phyloP scores from a whole-genome alignment of 75 land plant genomes.

The Cryptomeria japonica region DNA sequence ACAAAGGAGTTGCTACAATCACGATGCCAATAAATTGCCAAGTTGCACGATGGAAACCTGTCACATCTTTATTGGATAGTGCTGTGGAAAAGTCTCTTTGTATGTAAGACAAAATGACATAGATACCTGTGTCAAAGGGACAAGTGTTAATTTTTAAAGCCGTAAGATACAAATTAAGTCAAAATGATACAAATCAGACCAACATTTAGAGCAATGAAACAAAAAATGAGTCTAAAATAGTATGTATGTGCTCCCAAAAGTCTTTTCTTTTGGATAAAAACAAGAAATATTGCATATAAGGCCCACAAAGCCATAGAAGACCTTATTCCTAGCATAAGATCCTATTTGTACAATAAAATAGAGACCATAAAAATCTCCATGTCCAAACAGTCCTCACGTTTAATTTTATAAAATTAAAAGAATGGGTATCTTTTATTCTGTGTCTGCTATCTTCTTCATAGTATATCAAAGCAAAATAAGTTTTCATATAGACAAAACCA shows the following conservation, averaged over 20 bases:
- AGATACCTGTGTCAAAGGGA: slow-evolving; percentile 26
- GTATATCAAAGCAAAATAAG: background rate
- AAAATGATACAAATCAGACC: background rate
- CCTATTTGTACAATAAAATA: background rate
- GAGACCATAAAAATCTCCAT: background rate
- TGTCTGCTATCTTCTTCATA: background rate
- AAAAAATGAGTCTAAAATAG: background rate
- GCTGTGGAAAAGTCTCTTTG: slow-evolving; percentile 56
- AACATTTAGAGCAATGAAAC: background rate
- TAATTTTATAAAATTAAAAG: background rate
- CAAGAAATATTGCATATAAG: background rate
- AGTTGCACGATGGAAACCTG: slow-evolving; percentile 33
- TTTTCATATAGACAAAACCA: background rate
- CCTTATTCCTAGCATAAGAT: background rate
- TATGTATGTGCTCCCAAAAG: background rate
- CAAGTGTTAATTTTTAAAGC: background rate
- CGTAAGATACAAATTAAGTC: background rate
- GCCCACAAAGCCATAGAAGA: background rate
- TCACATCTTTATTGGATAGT: slow-evolving; percentile 41
- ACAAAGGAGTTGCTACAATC: slow-evolving; percentile 42
- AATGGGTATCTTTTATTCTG: background rate
- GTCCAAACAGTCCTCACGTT: background rate
- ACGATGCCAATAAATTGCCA: slow-evolving; percentile 47
- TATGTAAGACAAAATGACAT: slow-evolving; percentile 41
- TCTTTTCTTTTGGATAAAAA: background rate